Conservation (phyloP, 352 stramenopile genomes). For the Phytophthora multivora region DNA sequence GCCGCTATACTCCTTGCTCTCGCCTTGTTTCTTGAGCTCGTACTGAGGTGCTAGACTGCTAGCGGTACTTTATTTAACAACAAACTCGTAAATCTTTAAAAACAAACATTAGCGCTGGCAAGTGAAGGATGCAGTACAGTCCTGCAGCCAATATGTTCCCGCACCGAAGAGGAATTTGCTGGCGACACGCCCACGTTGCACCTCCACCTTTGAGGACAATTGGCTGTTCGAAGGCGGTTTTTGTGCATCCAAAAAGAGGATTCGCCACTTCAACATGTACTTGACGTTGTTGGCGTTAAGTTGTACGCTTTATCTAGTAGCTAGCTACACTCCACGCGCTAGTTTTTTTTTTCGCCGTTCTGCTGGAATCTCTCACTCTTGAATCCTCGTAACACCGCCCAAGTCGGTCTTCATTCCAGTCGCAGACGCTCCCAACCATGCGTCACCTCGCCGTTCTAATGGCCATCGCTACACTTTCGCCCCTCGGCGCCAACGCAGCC, state of each 20-base stretch:
- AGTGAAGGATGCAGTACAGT: not conserved
- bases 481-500: conserved; percentile 1
- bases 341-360: conserved; percentile 1
- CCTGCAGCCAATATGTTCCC: not conserved
- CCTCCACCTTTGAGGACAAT: not conserved
- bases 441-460: not conserved
- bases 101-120: no score
- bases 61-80: no score
- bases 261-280: not conserved
- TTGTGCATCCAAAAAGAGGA: conserved; percentile 2
- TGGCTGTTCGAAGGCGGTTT: conserved; percentile 5
- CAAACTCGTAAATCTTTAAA: no score
- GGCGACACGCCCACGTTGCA: not conserved
- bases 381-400: not conserved
- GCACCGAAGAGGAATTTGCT: conserved; percentile 14
- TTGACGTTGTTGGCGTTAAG: not conserved
- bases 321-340: not conserved
- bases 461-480: not conserved
- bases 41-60: not conserved
- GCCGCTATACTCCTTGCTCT: conserved; percentile 15
- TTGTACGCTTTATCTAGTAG: not conserved
- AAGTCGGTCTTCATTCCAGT: not conserved
- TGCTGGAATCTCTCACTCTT: conserved; percentile 3
- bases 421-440: not conserved
- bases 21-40: conserved; percentile 1